Evolutionary conservation across 768 basidiomycete genomes (phyloP).

Genomic region (Boletus rubropictus): DNA sequence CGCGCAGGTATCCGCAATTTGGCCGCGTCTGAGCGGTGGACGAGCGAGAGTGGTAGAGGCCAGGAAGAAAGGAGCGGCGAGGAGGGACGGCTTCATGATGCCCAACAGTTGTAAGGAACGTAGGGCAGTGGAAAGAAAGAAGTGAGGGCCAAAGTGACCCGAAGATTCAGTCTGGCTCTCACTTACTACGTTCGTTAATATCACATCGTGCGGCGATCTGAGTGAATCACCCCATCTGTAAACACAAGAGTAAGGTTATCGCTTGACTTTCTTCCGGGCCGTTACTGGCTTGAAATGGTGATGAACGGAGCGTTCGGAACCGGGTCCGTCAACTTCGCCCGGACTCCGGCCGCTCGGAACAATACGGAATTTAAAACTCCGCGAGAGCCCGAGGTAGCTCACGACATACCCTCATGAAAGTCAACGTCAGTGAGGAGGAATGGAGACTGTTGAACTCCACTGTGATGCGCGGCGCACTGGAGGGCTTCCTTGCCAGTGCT

Average conservation of each 20-base stretch:
- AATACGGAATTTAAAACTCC: background rate
- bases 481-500: slow-evolving; percentile 46
- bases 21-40: slow-evolving; percentile 7
- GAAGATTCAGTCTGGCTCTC: too few relatives aligned
- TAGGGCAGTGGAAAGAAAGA: background rate
- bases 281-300: too few relatives aligned
- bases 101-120: background rate
- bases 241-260: too few relatives aligned
- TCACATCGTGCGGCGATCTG: too few relatives aligned
- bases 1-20: slow-evolving; percentile 12
- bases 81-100: slow-evolving; percentile 14
- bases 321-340: too few relatives aligned
- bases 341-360: background rate
- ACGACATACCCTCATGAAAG: slow-evolving; percentile 26
- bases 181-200: too few relatives aligned
- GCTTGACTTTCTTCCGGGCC: too few relatives aligned
- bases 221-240: too few relatives aligned
- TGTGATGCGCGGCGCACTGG: slow-evolving; percentile 55
- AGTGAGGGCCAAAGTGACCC: too few relatives aligned
- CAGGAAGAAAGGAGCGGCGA: slow-evolving; percentile 17
- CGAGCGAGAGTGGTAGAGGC: slow-evolving; percentile 15
- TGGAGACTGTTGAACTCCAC: slow-evolving; percentile 49
- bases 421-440: slow-evolving; percentile 39
- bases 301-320: too few relatives aligned
- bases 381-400: background rate